Evolutionary conservation across 495 filamentous ascomycete species (phyloP), one percentile per base, ranked within the genome.

Genomic region (Penicillium salamii): DNA sequence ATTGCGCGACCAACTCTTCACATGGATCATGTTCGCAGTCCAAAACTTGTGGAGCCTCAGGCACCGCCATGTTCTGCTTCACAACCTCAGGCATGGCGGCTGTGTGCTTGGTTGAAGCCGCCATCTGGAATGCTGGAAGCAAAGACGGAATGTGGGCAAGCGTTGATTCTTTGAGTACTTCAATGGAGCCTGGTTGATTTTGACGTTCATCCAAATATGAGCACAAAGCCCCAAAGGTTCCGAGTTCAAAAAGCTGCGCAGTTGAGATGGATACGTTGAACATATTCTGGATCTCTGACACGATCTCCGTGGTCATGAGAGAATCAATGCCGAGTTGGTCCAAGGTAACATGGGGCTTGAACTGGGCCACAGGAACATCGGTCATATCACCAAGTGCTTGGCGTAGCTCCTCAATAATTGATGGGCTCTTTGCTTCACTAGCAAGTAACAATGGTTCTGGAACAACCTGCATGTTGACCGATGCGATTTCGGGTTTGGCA

Each of bases 271-370:
- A 14, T 12, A 59, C 29, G 3, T 47, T 33, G 31, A 64, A 65
- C 3, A 32, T 31, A 21, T 46, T 57, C 11, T 38, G 40, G 23
- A 75, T 66, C 15, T 74, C 70, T 12, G 36, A 40, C 1, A 71
- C 33, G 5, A 76, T 58, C 53, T 77, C 73, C 2, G 58, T 75
- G 11, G 55, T 53, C 61, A 74, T 62, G 8, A 77, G 49, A 5
- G 72, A 76, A 51, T 76, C 72, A 14, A 75, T 69, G 2, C 72
- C 69, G 7, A 76, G 41, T 3, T 72, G 61, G 5, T 64, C 45
- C 33, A 66, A 33, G 18, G 47, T 55, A 7, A 53, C 53, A 0
- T 48, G 35, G n/a, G 6, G n/a, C n/a, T 49, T 34, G n/a, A 70
- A 19, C 1, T 61, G 49, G 8, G 54, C 41, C 4, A 46, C 31